Evolutionary conservation across 2,329 filamentous ascomycete species (phyloP), one percentile per base, ranked within the genome.

Genomic region (Trichoderma sp.): DNA sequence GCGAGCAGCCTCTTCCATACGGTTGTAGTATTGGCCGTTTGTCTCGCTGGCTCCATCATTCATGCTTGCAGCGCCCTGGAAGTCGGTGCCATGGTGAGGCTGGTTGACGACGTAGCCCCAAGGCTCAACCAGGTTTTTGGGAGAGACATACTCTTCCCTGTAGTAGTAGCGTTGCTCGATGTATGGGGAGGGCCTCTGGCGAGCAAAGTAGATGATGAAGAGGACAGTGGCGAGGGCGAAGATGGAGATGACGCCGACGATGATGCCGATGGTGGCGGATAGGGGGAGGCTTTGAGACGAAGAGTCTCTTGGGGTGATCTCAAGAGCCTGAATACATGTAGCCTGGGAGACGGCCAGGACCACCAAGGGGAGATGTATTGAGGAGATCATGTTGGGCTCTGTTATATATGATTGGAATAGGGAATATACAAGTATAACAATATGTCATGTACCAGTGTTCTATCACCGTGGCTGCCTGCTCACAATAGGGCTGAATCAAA

Each of bases 181-280:
- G 15, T 76, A 74, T 6, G 78, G 74, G 47, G 79, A 79, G 23
- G 77, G 76, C 55, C 81, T 80, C 73, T 86, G 82, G 23, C 80
- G 81, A 8, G 84, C 82, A 74, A 84, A 85, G 78, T 89, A 84
- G 1, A 88, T 73, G 66, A 81, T 74, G 65, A 88, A 84, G 1
- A 89, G 80, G 3, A 77, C 82, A 1, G 79, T 73, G 3, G 81
- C 82, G 0, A 84, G 81, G 6, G 85, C 39, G 3, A 88, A 76
- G 2, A 84, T 75, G 0, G 86, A 78, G 0, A 80, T 80, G 7
- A 81, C 83, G 13, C 85, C 87, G 0, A 88, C 77, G 0, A 81
- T 82, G 59, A 90, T 88, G 20, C 87, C 87, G 0, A 85, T 84
- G 17, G 88, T 86, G n/a, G 85, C 84, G 2, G 85, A 84, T 0